These are phyloP conservation scores for Phytophthora melonis DNA, from an alignment of 352 stramenopile species.

Conservation along the genomic window DNA sequence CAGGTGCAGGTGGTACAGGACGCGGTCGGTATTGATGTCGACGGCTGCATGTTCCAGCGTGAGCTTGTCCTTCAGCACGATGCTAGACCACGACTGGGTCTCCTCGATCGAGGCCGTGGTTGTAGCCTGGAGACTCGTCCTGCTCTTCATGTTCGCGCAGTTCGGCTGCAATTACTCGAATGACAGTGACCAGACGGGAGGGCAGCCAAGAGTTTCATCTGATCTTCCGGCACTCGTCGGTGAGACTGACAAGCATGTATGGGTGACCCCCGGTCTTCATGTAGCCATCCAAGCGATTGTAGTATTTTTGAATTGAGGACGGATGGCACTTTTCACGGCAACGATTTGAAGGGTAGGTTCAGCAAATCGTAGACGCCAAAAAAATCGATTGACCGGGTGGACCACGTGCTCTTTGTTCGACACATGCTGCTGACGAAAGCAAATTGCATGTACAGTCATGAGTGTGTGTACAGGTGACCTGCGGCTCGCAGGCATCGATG, in stretches of 20 bases:
- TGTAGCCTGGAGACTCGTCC: slow-evolving; percentile 24
- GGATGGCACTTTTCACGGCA: background rate
- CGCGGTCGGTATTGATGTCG: slow-evolving; percentile 54
- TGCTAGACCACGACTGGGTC: slow-evolving; percentile 56
- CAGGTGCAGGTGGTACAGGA: slow-evolving; percentile 58
- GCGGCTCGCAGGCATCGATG: no score
- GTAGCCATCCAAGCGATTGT: no score
- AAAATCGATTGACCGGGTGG: background rate
- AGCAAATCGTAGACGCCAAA: background rate
- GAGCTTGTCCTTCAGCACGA: slow-evolving; percentile 50
- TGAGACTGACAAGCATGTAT: slow-evolving; percentile 2
- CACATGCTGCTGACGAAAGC: background rate
- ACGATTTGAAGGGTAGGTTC: background rate
- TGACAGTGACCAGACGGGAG: slow-evolving; percentile 3
- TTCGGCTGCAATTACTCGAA: slow-evolving; percentile 4
- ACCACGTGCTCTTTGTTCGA: background rate
- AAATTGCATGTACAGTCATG: background rate
- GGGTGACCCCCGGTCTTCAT: background rate
- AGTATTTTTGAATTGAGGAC: background rate
- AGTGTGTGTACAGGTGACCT: background rate
- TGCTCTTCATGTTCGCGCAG: slow-evolving; percentile 21
- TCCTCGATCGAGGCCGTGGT: slow-evolving; percentile 33
- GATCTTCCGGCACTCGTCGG: background rate
- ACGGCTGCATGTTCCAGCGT: slow-evolving; percentile 56
- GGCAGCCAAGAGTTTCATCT: slow-evolving; percentile 1